phyloP scores from a whole-genome alignment of 345 rosid genomes.

The Syzygium jambos region DNA sequence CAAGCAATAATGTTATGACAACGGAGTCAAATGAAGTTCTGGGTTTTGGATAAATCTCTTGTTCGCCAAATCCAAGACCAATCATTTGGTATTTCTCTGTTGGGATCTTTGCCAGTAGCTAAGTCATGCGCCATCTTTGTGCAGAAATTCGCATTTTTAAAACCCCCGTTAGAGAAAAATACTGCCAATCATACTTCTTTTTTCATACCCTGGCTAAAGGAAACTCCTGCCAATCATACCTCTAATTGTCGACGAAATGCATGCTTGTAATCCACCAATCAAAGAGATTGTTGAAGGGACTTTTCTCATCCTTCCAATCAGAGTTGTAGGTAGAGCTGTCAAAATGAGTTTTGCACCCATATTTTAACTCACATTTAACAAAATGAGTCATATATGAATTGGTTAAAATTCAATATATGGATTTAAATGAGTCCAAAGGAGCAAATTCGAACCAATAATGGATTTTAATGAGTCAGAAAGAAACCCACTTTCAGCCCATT shows the following conservation, averaged over 20 bases:
- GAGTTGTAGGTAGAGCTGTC: not conserved
- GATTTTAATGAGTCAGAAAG: too few species aligned
- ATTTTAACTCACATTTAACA: too few species aligned
- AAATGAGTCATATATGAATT: too few species aligned
- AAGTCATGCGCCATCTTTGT: not conserved
- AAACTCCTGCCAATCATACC: not conserved
- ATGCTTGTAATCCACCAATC: not conserved
- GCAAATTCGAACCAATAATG: too few species aligned
- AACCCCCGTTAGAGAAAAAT: not conserved
- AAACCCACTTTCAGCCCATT: too few species aligned
- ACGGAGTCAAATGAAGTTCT: not conserved
- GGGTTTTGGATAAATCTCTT: not conserved
- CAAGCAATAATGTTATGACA: not conserved
- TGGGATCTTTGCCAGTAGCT: not conserved
- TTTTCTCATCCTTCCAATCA: not conserved
- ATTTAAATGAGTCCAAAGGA: too few species aligned
- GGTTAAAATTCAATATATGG: too few species aligned
- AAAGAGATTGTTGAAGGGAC: not conserved
- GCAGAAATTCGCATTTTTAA: not conserved
- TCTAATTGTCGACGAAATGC: too few species aligned
- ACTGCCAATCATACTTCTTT: not conserved
- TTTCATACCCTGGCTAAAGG: not conserved
- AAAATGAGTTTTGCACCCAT: too few species aligned
- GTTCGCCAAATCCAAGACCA: not conserved
- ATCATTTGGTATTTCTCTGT: not conserved